Evolutionary conservation across 495 filamentous ascomycete species (phyloP).

Genomic region (Cetradonia linearis): DNA sequence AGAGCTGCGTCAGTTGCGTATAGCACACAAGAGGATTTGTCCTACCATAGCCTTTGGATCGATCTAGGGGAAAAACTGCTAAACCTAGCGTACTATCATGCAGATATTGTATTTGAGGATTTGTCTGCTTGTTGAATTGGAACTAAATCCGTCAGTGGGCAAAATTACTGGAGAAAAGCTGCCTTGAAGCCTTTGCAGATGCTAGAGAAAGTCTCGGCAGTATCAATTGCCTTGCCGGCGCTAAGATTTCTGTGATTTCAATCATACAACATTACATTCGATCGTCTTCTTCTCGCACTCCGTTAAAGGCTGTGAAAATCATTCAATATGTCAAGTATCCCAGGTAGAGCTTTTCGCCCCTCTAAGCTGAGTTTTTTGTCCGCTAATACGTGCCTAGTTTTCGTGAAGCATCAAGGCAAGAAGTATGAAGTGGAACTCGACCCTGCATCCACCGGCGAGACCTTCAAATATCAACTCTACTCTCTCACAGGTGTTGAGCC

Average conservation of each 20-base stretch:
- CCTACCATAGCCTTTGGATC: conserved; percentile 10
- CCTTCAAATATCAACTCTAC: conserved; percentile 89
- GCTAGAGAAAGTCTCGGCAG: conserved; percentile 1
- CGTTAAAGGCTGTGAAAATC: not conserved
- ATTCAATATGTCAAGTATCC: conserved; percentile 21
- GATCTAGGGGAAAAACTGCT: not conserved
- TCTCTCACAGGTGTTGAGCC: conserved; percentile 94
- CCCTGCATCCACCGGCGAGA: conserved; percentile 71
- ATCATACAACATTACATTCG: too few species aligned
- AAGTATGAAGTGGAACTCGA: conserved; percentile 90
- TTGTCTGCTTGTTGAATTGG: not conserved
- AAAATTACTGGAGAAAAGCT: not conserved
- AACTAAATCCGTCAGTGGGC: not conserved
- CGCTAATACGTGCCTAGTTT: conserved; percentile 43
- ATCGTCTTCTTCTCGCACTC: too few species aligned
- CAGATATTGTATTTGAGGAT: not conserved
- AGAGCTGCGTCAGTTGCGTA: not conserved
- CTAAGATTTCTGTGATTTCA: not conserved
- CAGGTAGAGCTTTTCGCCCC: conserved; percentile 12
- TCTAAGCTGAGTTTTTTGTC: too few species aligned
- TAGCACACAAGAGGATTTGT: not conserved
- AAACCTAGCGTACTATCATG: not conserved
- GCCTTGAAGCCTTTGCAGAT: too few species aligned
- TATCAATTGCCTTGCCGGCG: not conserved
- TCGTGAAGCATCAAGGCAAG: conserved; percentile 91